A percentile compares a stretch with the other conserved stretches of the same genome.
Evolutionary conservation across 306 rosid genomes (phyloP).

Genomic region (Inga oerstediana): DNA sequence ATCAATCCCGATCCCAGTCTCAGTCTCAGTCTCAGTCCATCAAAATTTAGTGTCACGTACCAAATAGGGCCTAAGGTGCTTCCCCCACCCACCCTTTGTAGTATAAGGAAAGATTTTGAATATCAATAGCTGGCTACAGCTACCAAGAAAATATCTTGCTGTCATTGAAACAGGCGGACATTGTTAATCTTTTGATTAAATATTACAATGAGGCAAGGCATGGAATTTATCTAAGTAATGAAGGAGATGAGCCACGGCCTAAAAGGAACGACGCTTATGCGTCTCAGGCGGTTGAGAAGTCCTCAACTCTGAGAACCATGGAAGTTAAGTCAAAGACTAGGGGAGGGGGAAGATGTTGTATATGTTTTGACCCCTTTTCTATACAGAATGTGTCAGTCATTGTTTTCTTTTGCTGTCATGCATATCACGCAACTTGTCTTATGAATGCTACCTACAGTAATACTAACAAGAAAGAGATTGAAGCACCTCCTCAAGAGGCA

Average conservation of each 20-base stretch:
- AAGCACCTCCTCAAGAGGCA: constrained; percentile 41
- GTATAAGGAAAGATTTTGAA: constrained; percentile 17
- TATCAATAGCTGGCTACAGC: constrained; percentile 17
- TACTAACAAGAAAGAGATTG: constrained; percentile 38
- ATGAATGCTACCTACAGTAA: constrained; percentile 68
- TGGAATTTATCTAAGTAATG: constrained; percentile 78
- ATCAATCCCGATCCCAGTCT: no score
- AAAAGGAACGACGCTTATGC: constrained; percentile 56
- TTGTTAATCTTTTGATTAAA: constrained; percentile 83
- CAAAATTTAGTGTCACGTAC: no score
- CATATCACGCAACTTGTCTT: constrained; percentile 68
- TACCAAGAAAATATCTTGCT: constrained; percentile 3
- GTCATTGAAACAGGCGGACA: constrained; percentile 74
- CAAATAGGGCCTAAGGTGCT: no score
- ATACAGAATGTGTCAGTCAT: constrained; percentile 81
- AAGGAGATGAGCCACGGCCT: constrained; percentile 69
- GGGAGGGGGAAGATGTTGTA: constrained; percentile 98
- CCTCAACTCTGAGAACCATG: constrained; percentile 50
- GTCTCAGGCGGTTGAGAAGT: constrained; percentile 60
- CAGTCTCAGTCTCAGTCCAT: no score
- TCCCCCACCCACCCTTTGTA: neutral
- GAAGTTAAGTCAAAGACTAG: constrained; percentile 77
- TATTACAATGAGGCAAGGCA: constrained; percentile 93
- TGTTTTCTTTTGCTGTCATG: constrained; percentile 77
- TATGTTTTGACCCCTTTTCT: constrained; percentile 90